Evolutionary conservation across 257 asterid genomes (phyloP).

Genomic region (Solanum clarkiae): DNA sequence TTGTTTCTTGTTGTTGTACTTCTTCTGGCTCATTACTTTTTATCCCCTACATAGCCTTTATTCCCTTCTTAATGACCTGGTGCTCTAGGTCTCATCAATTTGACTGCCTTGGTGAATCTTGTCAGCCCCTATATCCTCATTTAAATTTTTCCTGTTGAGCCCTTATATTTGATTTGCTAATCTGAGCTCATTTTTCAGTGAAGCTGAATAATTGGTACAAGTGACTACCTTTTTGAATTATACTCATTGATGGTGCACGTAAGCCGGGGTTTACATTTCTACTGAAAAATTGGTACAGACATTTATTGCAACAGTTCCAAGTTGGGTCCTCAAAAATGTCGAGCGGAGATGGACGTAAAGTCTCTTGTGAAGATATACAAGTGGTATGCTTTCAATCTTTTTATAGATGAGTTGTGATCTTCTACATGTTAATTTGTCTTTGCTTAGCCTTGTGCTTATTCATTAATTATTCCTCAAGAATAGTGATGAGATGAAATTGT

Average conservation of each 20-base stretch:
- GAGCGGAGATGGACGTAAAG: constrained; percentile 36
- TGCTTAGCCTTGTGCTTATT: background rate
- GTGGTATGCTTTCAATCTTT: constrained; percentile 29
- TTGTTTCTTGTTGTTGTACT: background rate
- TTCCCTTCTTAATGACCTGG: background rate
- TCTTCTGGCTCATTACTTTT: background rate
- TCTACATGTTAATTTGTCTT: background rate
- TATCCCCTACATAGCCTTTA: background rate
- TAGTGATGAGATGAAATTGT: background rate
- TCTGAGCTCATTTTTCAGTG: background rate
- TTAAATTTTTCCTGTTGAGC: background rate
- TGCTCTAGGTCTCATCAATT: background rate
- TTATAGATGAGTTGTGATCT: background rate
- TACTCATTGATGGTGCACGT: background rate
- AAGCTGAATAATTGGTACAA: background rate
- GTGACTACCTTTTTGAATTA: background rate
- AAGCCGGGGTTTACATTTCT: background rate
- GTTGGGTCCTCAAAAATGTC: constrained; percentile 23
- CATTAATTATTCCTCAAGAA: background rate
- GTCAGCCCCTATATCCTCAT: background rate
- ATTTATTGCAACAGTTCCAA: background rate
- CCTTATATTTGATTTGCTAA: background rate
- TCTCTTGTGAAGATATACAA: constrained; percentile 33
- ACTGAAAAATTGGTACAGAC: background rate
- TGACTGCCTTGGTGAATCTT: background rate